Conservation (phyloP, 2,329 filamentous ascomycete species). For the Colletotrichum navitas region DNA sequence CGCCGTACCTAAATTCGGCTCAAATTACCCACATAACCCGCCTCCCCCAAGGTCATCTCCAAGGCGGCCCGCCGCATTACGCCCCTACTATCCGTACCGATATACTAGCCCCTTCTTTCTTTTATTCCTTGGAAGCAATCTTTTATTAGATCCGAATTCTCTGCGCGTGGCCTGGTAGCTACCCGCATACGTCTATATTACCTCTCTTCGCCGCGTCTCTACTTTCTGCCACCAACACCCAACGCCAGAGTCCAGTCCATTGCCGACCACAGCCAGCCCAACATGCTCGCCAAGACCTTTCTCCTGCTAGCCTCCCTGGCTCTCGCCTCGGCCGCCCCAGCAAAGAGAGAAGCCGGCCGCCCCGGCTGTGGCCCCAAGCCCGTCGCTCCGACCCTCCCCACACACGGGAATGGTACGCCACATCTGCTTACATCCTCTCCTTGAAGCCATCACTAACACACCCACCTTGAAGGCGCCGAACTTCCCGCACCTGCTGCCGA, state of each 20-base stretch:
- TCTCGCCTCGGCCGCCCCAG: slow-evolving; percentile 49
- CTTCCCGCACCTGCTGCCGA: slow-evolving; percentile 58
- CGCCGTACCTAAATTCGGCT: slow-evolving; percentile 39
- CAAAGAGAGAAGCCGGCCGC: slow-evolving; percentile 39
- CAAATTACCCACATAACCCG: slow-evolving; percentile 33
- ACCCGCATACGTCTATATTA: slow-evolving; percentile 32
- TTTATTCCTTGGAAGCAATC: slow-evolving; percentile 9
- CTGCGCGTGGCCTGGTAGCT: slow-evolving; percentile 24
- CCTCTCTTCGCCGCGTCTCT: slow-evolving; percentile 4
- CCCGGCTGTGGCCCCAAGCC: slow-evolving; percentile 42
- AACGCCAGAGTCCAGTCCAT: slow-evolving; percentile 14
- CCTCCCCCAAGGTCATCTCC: neutral
- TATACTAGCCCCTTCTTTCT: slow-evolving; percentile 2
- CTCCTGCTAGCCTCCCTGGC: slow-evolving; percentile 52
- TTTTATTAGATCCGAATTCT: slow-evolving; percentile 40
- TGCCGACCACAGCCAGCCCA: slow-evolving; percentile 23
- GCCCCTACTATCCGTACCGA: neutral
- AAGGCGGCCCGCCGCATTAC: slow-evolving; percentile 34
- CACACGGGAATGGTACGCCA: slow-evolving; percentile 54
- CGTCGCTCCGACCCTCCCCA: slow-evolving; percentile 53
- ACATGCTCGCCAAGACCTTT: slow-evolving; percentile 49
- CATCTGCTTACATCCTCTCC: slow-evolving; percentile 28
- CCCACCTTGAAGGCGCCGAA: slow-evolving; percentile 51
- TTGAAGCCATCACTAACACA: slow-evolving; percentile 43
- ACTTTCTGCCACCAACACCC: neutral